Evolutionary conservation across 2,329 filamentous ascomycete genomes (phyloP), one percentile per base, ranked within the genome.

Genomic region (Microdochium nivale): DNA sequence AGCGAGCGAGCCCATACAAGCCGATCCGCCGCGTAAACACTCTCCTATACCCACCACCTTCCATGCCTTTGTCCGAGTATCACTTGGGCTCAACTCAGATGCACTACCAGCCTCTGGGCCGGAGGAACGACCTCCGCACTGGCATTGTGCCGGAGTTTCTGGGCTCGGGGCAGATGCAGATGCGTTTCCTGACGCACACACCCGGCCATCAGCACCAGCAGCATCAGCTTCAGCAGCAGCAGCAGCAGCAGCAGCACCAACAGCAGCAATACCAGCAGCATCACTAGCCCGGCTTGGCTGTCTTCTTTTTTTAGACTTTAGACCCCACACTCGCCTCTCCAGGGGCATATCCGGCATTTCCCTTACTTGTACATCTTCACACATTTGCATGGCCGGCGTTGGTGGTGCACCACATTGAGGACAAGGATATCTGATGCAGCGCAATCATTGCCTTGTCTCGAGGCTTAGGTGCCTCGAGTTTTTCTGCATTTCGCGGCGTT

Each of bases 1-100:
- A 96, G 65, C 82, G 94, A 52, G 85, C 88, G 56, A 97, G 92
- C 51, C 94, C 94, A 2, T 97, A 97, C 69, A 88, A 90, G 56
- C 92, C 92, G 1, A 86, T 96, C 37, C 87, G 91, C 50, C 81
- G 89, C 54, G 89, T 96, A 53, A 90, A 94, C 59, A 95, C 90
- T 1, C 79, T 97, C n/a, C 76, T 96, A 27, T 90, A 94, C 53
- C 91, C 91, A 30, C 89, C 90, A 7, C 88, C 90, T 0, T 87
- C 88, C 24, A 78, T 83, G 9, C 89, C 89, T 8, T 79, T 95
- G 56, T 86, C 92, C 56, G 80, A 87, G 59, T 86, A 90, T 63
- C 77, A 86, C 57, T 73, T 88, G 51, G 70, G 78, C 48, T 83
- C 87, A 50, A 78, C 82, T 54, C 80, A 90, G 70, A 90, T 95